Evolutionary conservation across 257 asterid genomes (phyloP), one percentile per base, ranked within the genome.

Genomic region (Parsonsia alboflavescens): DNA sequence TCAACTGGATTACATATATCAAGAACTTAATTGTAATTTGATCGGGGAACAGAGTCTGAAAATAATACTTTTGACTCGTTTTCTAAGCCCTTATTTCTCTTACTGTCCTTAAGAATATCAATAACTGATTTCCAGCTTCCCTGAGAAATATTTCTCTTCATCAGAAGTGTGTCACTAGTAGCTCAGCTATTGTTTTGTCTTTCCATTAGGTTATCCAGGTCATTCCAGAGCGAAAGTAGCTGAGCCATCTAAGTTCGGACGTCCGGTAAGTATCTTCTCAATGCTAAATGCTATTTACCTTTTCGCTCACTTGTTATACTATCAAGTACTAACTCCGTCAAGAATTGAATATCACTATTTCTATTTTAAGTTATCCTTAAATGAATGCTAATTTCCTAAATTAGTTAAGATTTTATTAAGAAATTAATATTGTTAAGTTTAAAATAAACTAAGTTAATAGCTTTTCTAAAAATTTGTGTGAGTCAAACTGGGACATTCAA

Each of bases 231-330:
- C 87, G 67, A 90, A 86, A 80, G 89, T 79, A 59, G 78, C 89
- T n/a, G 98, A 93, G 84, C 82, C 86, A 48, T 84, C 98, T 76
- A 93, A 93, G 84, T 89, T 88, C 80, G 97, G 97, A 73, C 96
- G 93, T 76, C 94, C 97, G 45, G 98, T 93, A 82, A 86, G 87
- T 49, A 30, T 21, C 33, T 44, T n/a, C 73, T 13, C 39, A 36
- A 39, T 81, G 76, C 26, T 33, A 33, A 28, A 53, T 53, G 58
- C 58, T 19, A n/a, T 21, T 54, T 54, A 0, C 58, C 6, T 52
- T 8, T 52, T 52, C 17, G 17, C 0, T 5, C 21, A 52, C 5
- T 4, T 16, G 39, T 80, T 59, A n/a, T 63, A 41, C 13, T 53
- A 16, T 17, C 22, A 52, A 36, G n/a, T n/a, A n/a, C n/a, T n/a